Evolutionary conservation across 2,329 filamentous ascomycete species (phyloP).

Genomic region (Diaporthe sp.): DNA sequence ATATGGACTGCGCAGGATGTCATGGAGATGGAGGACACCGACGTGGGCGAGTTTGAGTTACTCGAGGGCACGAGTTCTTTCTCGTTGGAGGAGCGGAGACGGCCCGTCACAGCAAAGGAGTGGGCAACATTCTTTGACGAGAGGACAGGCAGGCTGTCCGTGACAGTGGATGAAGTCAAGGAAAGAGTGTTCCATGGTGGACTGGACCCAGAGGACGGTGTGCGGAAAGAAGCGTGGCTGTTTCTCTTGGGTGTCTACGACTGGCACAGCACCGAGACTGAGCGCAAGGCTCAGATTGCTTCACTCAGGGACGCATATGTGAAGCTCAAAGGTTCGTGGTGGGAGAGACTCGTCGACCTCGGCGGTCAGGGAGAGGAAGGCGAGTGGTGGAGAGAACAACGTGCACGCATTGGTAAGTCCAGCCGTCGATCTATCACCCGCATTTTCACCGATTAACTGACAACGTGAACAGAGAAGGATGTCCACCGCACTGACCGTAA

Average conservation of each 20-base stretch:
- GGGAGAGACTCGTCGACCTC: conserved; percentile 90
- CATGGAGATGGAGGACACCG: conserved; percentile 92
- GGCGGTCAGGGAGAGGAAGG: conserved; percentile 83
- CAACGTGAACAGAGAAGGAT: conserved; percentile 82
- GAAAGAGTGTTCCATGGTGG: conserved; percentile 98
- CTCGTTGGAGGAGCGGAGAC: conserved; percentile 81
- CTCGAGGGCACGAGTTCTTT: conserved; percentile 83
- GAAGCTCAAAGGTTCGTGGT: conserved; percentile 93
- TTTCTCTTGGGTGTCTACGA: conserved; percentile 92
- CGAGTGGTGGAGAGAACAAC: conserved; percentile 98
- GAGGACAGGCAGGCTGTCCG: conserved; percentile 77
- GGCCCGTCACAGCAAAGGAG: conserved; percentile 82
- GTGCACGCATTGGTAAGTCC: conserved; percentile 86
- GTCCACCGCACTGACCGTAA: conserved; percentile 96
- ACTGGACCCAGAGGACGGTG: conserved; percentile 87
- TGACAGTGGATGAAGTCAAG: conserved; percentile 93
- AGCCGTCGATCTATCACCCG: no score
- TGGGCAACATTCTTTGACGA: conserved; percentile 93
- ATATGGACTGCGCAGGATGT: conserved; percentile 96
- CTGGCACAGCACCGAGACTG: conserved; percentile 91
- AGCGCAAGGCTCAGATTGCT: conserved; percentile 85
- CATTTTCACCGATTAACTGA: conserved; percentile 37
- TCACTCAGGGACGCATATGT: conserved; percentile 94
- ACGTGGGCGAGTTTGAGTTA: conserved; percentile 95
- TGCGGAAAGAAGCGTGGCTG: conserved; percentile 96